A percentile compares a stretch with the other conserved stretches of the same genome.
These are phyloP conservation scores for Gnomoniopsis smithogilvyi DNA, from an alignment of 2,329 filamentous ascomycete species.

Conservation along the genomic window DNA sequence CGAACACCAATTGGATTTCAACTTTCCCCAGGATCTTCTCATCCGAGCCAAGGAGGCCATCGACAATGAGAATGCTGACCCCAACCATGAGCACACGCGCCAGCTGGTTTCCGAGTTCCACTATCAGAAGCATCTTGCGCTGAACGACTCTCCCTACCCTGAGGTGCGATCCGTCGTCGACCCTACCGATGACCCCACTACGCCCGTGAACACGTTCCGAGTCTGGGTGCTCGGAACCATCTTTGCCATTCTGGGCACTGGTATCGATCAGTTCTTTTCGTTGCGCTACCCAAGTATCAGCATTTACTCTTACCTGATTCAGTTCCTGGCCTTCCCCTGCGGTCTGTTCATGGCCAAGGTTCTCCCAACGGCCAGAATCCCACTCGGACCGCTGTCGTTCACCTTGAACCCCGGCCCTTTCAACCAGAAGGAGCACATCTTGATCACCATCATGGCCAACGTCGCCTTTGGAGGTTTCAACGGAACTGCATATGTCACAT, in stretches of 20 bases:
- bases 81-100: slow-evolving; percentile 9
- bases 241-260: slow-evolving; percentile 47
- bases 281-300: slow-evolving; percentile 53
- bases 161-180: slow-evolving; percentile 55
- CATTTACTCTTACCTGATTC: slow-evolving; percentile 53
- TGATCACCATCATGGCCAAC: slow-evolving; percentile 61
- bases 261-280: slow-evolving; percentile 56
- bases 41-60: slow-evolving; percentile 3
- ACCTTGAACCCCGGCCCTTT: slow-evolving; percentile 55
- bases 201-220: slow-evolving; percentile 52
- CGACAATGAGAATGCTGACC: slow-evolving; percentile 7
- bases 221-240: slow-evolving; percentile 51
- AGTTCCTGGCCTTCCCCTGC: slow-evolving; percentile 53
- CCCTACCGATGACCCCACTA: slow-evolving; percentile 49
- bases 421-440: slow-evolving; percentile 57
- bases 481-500: slow-evolving; percentile 7
- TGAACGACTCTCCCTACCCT: slow-evolving; percentile 41
- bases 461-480: slow-evolving; percentile 27
- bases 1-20: slow-evolving; percentile 12
- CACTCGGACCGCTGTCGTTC: slow-evolving; percentile 42
- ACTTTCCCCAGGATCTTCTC: slow-evolving; percentile 7
- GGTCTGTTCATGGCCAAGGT: slow-evolving; percentile 48
- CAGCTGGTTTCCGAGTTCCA: slow-evolving; percentile 7
- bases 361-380: slow-evolving; percentile 50
- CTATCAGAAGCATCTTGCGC: slow-evolving; percentile 4